These are phyloP conservation scores for Pyrrhoderma noxium DNA, from an alignment of 1,284 basidiomycete genomes.

Conservation along the genomic window DNA sequence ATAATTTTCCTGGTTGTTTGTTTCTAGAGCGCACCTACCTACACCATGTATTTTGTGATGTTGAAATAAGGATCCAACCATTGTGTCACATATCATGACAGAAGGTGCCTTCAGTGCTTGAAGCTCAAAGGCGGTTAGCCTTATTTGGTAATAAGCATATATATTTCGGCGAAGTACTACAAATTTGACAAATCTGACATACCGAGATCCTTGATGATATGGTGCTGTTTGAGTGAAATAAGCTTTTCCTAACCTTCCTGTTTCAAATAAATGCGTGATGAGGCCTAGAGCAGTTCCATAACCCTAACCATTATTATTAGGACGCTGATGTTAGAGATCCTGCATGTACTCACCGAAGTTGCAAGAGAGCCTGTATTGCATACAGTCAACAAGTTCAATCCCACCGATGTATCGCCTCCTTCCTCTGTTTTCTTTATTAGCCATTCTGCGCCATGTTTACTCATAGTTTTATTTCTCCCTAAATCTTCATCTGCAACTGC, in stretches of 20 bases:
- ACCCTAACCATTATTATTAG: constrained; percentile 43
- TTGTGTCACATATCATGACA: constrained; percentile 93
- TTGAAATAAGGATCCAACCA: constrained; percentile 90
- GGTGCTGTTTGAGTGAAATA: constrained; percentile 90
- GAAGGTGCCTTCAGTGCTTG: constrained; percentile 75
- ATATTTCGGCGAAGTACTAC: background rate
- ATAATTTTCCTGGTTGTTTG: constrained; percentile 1
- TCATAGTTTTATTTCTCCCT: constrained; percentile 76
- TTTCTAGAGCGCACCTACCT: constrained; percentile 38
- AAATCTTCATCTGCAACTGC: constrained; percentile 79
- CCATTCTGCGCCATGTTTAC: constrained; percentile 80
- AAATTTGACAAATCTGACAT: constrained; percentile 9
- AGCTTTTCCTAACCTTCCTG: constrained; percentile 66
- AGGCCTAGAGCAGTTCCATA: constrained; percentile 92
- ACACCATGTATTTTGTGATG: constrained; percentile 83
- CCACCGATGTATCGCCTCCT: constrained; percentile 39
- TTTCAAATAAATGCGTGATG: constrained; percentile 81
- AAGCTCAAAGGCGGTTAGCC: constrained; percentile 82
- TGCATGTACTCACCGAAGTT: constrained; percentile 60
- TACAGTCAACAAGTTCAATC: constrained; percentile 81
- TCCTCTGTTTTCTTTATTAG: constrained; percentile 50
- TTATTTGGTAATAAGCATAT: constrained; percentile 23
- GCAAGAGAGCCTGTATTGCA: constrained; percentile 93
- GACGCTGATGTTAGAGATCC: background rate
- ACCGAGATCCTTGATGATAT: constrained; percentile 87